Conservation (phyloP, 768 basidiomycete species). For the Kwoniella dejecticola region DNA sequence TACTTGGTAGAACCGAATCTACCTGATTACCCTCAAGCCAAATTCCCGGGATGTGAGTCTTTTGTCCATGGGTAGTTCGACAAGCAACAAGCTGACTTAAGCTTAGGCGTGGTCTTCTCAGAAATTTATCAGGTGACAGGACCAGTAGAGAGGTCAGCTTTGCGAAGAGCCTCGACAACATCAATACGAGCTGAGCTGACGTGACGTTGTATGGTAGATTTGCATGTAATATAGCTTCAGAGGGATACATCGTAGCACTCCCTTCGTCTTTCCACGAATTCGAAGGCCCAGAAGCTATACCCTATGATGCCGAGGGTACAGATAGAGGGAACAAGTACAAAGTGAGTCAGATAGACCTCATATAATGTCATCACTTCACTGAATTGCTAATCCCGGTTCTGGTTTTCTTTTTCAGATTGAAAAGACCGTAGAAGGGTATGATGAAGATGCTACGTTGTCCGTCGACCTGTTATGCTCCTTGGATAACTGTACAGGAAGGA, state of each 20-base stretch:
- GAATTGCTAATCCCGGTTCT: neutral
- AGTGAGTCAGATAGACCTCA: conserved; percentile 56
- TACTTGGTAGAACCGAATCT: conserved; percentile 78
- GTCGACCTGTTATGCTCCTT: conserved; percentile 73
- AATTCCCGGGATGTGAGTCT: conserved; percentile 71
- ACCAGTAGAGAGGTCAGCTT: conserved; percentile 80
- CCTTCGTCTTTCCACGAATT: conserved; percentile 78
- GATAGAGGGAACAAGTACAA: conserved; percentile 93
- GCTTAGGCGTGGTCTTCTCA: conserved; percentile 62
- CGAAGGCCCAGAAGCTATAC: conserved; percentile 79
- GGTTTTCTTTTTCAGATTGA: conserved; percentile 64
- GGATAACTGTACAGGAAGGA: conserved; percentile 84
- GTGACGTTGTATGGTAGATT: conserved; percentile 34
- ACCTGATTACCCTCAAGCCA: conserved; percentile 82
- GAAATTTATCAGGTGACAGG: conserved; percentile 94
- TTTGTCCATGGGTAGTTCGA: neutral
- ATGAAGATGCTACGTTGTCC: conserved; percentile 81
- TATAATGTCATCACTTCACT: neutral
- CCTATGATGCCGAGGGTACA: conserved; percentile 86
- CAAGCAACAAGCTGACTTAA: conserved; percentile 3
- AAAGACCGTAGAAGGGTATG: conserved; percentile 82
- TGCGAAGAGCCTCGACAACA: no score
- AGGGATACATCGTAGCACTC: conserved; percentile 54
- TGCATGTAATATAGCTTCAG: conserved; percentile 51
- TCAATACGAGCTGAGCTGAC: no score